Evolutionary conservation across 2,329 filamentous ascomycete species (phyloP), one percentile per base, ranked within the genome.

Genomic region (Diplocarpon rosae): DNA sequence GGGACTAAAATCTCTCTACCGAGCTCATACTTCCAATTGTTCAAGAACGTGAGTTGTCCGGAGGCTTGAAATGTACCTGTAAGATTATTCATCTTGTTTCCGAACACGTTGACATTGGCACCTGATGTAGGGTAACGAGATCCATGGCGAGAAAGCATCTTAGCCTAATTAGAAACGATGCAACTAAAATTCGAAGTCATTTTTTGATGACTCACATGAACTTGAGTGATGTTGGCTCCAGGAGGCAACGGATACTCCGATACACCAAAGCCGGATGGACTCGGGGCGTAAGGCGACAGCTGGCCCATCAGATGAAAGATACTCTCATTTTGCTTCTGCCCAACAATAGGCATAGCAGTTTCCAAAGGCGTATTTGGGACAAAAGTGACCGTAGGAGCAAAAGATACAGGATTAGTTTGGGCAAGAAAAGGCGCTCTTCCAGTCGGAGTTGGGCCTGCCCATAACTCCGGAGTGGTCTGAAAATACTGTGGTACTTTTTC

Each of bases 61-160:
- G 68, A 72, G 20, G 78, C 78, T 36, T 69, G 69, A 52, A 77
- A 72, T 15, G 68, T 70, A 2, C 67, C 70, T 6, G 65, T 69
- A 15, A 72, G 67, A 48, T 76, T 73, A 16, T 66, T 66, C 36
- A 88, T 66, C 51, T 75, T 77, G 35, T 71, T 59, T 0, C 76
- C 79, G 33, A 82, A 72, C 1, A 59, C 57, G 14, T 67, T 63
- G 9, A 82, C 73, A 27, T 73, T 72, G 29, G 75, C 69, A 0
- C 71, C 71, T 2, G 67, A 66, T 2, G 83, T 83, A 0, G 84
- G 84, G 61, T 88, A 89, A 12, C 84, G 72, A 32, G 80, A 72
- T 8, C 84, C 84, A 58, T 88, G 83, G 1, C 84, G 75, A 11
- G 80, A 81, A 4, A 87, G 67, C 77, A 87, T 80, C 64, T 82